phyloP scores from a whole-genome alignment of 1,284 basidiomycete genomes.

The Ceratobasidium sp. region DNA sequence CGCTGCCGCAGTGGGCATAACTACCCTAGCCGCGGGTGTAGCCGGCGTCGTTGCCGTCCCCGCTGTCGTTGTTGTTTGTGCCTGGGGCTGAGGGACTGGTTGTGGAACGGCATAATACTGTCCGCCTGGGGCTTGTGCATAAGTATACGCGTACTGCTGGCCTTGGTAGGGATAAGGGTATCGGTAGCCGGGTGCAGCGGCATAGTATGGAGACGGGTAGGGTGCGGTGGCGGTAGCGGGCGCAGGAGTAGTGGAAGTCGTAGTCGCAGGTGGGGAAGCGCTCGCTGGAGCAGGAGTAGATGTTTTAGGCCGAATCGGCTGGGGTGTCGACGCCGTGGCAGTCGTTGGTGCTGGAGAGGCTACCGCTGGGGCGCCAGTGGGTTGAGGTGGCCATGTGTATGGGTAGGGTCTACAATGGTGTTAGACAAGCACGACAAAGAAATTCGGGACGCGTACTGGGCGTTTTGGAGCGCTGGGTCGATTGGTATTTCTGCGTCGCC shows the following conservation, averaged over 20 bases:
- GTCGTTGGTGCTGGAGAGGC: slow-evolving; percentile 12
- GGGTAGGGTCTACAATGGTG: slow-evolving; percentile 6
- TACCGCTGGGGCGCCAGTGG: slow-evolving; percentile 28
- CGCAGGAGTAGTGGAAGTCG: slow-evolving; percentile 11
- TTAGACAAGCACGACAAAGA: background rate
- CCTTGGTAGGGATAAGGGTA: slow-evolving; percentile 37
- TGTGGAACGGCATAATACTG: slow-evolving; percentile 33
- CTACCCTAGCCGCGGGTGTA: slow-evolving; percentile 34
- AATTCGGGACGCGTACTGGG: slow-evolving; percentile 22
- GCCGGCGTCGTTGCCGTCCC: slow-evolving; percentile 39
- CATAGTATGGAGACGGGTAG: slow-evolving; percentile 20
- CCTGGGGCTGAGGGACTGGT: slow-evolving; percentile 3
- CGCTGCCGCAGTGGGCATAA: slow-evolving; percentile 11
- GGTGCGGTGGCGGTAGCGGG: slow-evolving; percentile 42
- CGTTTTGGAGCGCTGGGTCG: slow-evolving; percentile 65
- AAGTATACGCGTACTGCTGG: slow-evolving; percentile 37
- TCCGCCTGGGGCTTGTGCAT: slow-evolving; percentile 24
- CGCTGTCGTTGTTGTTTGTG: slow-evolving; percentile 24
- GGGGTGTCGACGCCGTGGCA: slow-evolving; percentile 22
- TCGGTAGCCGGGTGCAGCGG: slow-evolving; percentile 20
- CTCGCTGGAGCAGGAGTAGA: slow-evolving; percentile 16
- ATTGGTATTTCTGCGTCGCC: slow-evolving; percentile 62
- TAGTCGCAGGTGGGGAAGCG: slow-evolving; percentile 42
- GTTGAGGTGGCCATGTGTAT: slow-evolving; percentile 26
- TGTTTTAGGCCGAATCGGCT: slow-evolving; percentile 44